These are phyloP conservation scores for Magnusiomyces clavatus DNA, from an alignment of 1,139 yeast genomes.

Conservation along the genomic window DNA sequence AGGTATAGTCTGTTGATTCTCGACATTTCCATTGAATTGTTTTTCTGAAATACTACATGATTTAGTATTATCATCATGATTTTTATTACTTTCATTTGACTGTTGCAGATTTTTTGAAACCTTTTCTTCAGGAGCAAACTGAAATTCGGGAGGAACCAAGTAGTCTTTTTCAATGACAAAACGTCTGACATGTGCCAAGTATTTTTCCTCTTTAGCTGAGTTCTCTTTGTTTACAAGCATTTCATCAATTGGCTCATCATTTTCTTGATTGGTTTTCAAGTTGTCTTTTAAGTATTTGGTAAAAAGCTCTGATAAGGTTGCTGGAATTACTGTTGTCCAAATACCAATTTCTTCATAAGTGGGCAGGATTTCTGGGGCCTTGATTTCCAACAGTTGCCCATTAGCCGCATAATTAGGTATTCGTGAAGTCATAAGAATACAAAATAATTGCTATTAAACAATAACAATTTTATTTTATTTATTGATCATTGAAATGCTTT, in stretches of 20 bases:
- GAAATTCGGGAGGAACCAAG: constrained; percentile 1
- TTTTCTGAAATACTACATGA: not conserved
- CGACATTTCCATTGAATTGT: too few species aligned
- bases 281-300: constrained; percentile 27
- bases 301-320: constrained; percentile 36
- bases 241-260: constrained; percentile 1
- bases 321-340: constrained; percentile 50
- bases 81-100: not conserved
- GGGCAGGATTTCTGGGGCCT: constrained; percentile 5
- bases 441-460: not conserved
- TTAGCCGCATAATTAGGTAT: constrained; percentile 12
- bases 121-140: constrained; percentile 8
- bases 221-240: constrained; percentile 2
- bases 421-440: not conserved
- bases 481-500: too few species aligned
- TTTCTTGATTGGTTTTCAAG: constrained; percentile 7
- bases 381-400: constrained; percentile 9
- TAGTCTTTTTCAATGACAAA: constrained; percentile 28
- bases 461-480: not conserved
- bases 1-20: not conserved
- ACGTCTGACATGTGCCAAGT: constrained; percentile 33
- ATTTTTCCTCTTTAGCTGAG: constrained; percentile 15
- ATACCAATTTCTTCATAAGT: constrained; percentile 11
- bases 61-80: not conserved
- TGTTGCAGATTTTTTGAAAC: not conserved